Base-by-base conservation (phyloP, 108 stramenopile genomes). In the Cyclostephanos tholiformis region DNA sequence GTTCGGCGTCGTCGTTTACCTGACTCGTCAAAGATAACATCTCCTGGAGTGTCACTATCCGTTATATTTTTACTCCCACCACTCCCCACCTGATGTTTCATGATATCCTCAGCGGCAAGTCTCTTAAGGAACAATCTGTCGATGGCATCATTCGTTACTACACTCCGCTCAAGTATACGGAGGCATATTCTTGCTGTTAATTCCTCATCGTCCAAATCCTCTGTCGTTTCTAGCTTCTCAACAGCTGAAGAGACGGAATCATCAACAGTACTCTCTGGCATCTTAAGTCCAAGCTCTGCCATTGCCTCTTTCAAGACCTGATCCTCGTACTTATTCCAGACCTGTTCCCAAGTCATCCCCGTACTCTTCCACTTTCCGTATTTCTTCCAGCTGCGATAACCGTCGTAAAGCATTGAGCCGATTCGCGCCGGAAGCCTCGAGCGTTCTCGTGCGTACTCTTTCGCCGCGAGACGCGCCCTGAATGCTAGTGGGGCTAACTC, bases 301-400 rank as follows among this genome's bases (percentile, higher is more conserved):
- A 29, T n/a, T 38, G 69, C 75, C 38, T 92, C 89, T 32, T 63
- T 35, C 60, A 80, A 65, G 39, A 88, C 80, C 55, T 89, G 86
- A 43, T 65, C 72, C 72, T 95, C 89, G 65, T 98, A 98, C 83
- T 98, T 98, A 9, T 89, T 85, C 92, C 93, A 96, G 17, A 98
- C 65, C 75, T 97, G 96, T 27, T 92, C 89, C 84, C 96, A 98
- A n/a, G 90, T 84, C 95, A 96, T 93, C 4, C 98, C 98, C 32
- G 77, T 55, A 41, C 72, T 43, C 59, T 87, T 85, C 77, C 95
- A 98, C 35, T 84, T 86, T 0, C 97, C 97, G 71, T 95, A 96
- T 16, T 82, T 75, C 56, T 77, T 62, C 62, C 87, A 87, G 52
- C 84, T 82, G 12, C 97, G 87, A 72, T 92, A 88, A 27, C 97